Evolutionary conservation across 805 yeast genomes (phyloP).

Genomic region (Groenewaldozyma tartarivorans): DNA sequence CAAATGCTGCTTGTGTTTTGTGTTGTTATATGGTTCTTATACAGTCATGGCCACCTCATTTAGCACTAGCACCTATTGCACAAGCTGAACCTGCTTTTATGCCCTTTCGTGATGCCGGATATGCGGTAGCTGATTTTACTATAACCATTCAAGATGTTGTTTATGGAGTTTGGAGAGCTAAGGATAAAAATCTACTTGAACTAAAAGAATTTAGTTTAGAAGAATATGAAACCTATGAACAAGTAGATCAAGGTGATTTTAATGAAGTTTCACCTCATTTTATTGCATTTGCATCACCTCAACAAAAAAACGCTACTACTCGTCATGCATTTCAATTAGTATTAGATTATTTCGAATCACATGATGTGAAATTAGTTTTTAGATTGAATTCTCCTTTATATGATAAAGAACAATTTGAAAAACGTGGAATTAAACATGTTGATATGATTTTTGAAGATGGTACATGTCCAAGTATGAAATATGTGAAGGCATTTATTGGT

Average conservation of each 20-base stretch:
- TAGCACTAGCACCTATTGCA: constrained; percentile 87
- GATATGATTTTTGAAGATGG: constrained; percentile 98
- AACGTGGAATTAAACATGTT: constrained; percentile 74
- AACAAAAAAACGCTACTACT: constrained; percentile 25
- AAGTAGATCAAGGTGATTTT: constrained; percentile 96
- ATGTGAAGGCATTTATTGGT: constrained; percentile 86
- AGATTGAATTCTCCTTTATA: constrained; percentile 87
- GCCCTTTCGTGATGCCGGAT: constrained; percentile 96
- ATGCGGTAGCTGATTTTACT: constrained; percentile 89
- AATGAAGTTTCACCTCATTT: constrained; percentile 87
- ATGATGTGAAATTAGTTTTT: constrained; percentile 80
- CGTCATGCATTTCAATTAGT: constrained; percentile 54
- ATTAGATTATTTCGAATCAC: constrained; percentile 59
- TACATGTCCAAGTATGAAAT: constrained; percentile 91
- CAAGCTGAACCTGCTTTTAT: constrained; percentile 90
- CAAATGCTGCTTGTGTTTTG: constrained; percentile 89
- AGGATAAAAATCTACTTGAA: constrained; percentile 82
- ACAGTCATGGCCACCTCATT: constrained; percentile 98
- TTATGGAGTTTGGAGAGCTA: constrained; percentile 96
- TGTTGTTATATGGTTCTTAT: constrained; percentile 92
- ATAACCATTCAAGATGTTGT: constrained; percentile 90
- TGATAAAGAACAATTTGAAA: constrained; percentile 74
- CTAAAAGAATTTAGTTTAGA: constrained; percentile 80
- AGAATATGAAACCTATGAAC: constrained; percentile 87
- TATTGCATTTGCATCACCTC: constrained; percentile 97